Evolutionary conservation across 768 basidiomycete species (phyloP).

Genomic region (Rhizopogon salebrosus): DNA sequence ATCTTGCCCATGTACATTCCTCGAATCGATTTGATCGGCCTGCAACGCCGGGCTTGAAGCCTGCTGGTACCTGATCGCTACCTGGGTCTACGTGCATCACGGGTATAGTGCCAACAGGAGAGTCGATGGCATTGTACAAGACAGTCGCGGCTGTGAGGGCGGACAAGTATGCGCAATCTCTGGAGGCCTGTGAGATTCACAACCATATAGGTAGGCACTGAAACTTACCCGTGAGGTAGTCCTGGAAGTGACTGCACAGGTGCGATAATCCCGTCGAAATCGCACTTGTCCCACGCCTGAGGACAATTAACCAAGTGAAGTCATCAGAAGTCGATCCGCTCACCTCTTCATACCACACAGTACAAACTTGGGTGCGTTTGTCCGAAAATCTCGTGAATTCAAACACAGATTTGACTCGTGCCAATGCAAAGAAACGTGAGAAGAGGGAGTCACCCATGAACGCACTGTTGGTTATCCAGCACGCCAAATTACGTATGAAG

Average conservation of each 20-base stretch:
- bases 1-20: constrained; percentile 49
- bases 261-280: constrained; percentile 70
- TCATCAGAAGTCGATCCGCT: constrained; percentile 14
- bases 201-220: constrained; percentile 8
- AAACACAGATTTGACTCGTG: constrained; percentile 40
- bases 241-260: constrained; percentile 74
- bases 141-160: constrained; percentile 52
- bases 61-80: constrained; percentile 55
- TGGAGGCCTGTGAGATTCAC: constrained; percentile 18
- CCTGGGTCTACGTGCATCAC: constrained; percentile 70
- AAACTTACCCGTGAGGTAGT: constrained; percentile 59
- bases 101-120: constrained; percentile 68
- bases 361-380: constrained; percentile 39
- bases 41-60: constrained; percentile 43
- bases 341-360: constrained; percentile 53
- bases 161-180: constrained; percentile 48
- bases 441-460: constrained; percentile 46
- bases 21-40: constrained; percentile 58
- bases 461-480: constrained; percentile 35
- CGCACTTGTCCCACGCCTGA: constrained; percentile 68
- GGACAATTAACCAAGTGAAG: constrained; percentile 16
- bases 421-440: constrained; percentile 31
- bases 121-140: constrained; percentile 73
- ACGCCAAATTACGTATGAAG: constrained; percentile 39
- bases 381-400: constrained; percentile 44